A percentile compares a stretch with the other conserved stretches of the same genome.
phyloP scores from a whole-genome alignment of 2,329 filamentous ascomycete species.

The Clonostachys byssicola region DNA sequence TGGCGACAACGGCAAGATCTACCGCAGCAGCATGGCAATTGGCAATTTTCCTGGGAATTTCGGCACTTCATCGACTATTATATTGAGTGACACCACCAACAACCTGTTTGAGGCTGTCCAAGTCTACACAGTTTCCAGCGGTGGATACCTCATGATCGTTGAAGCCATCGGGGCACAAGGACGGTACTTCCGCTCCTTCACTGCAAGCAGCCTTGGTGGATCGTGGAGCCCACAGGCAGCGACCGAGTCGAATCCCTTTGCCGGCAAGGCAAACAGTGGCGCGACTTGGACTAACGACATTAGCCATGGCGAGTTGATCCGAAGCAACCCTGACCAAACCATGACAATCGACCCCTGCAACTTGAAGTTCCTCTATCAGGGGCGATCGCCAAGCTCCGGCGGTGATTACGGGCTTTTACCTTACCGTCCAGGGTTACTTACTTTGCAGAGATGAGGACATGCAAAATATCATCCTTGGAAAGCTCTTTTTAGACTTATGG shows the following conservation, averaged over 20 bases:
- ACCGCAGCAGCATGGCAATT: slow-evolving; percentile 59
- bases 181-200: slow-evolving; percentile 65
- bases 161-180: slow-evolving; percentile 54
- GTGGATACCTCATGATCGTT: slow-evolving; percentile 64
- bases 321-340: slow-evolving; percentile 54
- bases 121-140: slow-evolving; percentile 56
- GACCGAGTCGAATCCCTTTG: slow-evolving; percentile 55
- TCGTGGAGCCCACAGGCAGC: slow-evolving; percentile 54
- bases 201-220: slow-evolving; percentile 50
- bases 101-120: slow-evolving; percentile 65
- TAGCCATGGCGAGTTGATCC: slow-evolving; percentile 59
- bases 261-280: slow-evolving; percentile 61
- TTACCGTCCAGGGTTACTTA: slow-evolving; percentile 52
- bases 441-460: slow-evolving; percentile 13
- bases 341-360: slow-evolving; percentile 61
- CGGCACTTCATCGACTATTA: slow-evolving; percentile 39
- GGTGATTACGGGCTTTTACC: slow-evolving; percentile 46
- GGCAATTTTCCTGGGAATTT: slow-evolving; percentile 58
- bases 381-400: slow-evolving; percentile 29
- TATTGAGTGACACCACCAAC: slow-evolving; percentile 47
- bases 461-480: no score
- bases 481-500: no score
- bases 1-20: slow-evolving; percentile 64
- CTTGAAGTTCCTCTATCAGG: slow-evolving; percentile 62
- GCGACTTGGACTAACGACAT: slow-evolving; percentile 65